phyloP scores from a whole-genome alignment of 2,329 filamentous ascomycete genomes.

The Penicillium decumbens region DNA sequence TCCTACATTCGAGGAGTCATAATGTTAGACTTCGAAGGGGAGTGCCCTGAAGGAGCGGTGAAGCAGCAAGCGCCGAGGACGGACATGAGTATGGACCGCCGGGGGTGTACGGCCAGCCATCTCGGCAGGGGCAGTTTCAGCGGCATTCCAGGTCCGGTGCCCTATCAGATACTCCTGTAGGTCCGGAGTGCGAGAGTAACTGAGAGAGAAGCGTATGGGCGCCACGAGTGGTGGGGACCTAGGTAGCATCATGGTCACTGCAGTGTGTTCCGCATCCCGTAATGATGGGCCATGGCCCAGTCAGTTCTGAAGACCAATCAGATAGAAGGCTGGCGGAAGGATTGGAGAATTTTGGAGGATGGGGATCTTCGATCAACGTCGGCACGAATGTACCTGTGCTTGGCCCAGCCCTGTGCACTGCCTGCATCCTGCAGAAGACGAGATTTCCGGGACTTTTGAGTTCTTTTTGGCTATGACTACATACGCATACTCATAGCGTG shows the following conservation, averaged over 20 bases:
- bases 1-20: background rate
- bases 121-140: background rate
- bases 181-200: background rate
- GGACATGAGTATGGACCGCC: background rate
- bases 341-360: constrained; percentile 11
- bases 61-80: background rate
- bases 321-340: constrained; percentile 2
- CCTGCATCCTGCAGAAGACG: background rate
- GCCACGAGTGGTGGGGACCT: background rate
- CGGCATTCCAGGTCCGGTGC: background rate
- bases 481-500: background rate
- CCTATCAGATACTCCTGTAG: background rate
- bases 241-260: background rate
- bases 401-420: background rate
- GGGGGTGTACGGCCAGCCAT: background rate
- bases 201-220: background rate
- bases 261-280: constrained; percentile 9
- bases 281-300: constrained; percentile 6
- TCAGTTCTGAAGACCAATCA: constrained; percentile 7
- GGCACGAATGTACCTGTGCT: constrained; percentile 7
- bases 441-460: background rate
- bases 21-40: background rate
- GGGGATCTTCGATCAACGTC: constrained; percentile 15
- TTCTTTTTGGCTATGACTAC: background rate
- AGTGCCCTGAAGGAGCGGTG: constrained; percentile 12